Conservation (phyloP, 2,329 filamentous ascomycete species). For the Pseudogymnoascus sp. region DNA sequence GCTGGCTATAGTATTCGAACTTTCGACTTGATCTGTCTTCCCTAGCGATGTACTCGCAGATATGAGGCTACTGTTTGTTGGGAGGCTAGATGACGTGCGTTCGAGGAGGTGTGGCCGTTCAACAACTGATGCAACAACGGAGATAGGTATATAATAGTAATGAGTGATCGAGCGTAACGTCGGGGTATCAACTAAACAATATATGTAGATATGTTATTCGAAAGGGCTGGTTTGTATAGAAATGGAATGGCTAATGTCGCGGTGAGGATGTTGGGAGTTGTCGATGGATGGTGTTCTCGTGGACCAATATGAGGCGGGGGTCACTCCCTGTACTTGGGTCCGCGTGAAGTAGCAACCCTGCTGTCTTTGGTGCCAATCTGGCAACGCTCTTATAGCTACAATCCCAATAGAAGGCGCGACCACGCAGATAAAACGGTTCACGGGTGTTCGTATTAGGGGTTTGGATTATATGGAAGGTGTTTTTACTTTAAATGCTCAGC, state of each 20-base stretch:
- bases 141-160: neutral
- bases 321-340: constrained; percentile 2
- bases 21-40: neutral
- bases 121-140: neutral
- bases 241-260: constrained; percentile 2
- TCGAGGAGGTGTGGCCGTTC: neutral
- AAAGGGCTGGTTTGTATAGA: neutral
- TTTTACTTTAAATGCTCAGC: neutral
- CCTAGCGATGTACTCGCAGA: neutral
- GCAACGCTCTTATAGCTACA: neutral
- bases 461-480: neutral
- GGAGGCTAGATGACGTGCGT: neutral
- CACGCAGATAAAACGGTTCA: neutral
- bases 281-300: neutral
- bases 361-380: constrained; percentile 3
- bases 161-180: neutral
- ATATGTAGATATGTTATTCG: neutral
- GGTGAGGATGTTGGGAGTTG: neutral
- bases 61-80: neutral
- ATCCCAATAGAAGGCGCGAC: neutral
- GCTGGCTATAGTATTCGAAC: neutral
- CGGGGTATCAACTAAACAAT: neutral
- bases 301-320: constrained; percentile 9
- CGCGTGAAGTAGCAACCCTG: constrained; percentile 4
- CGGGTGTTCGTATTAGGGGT: neutral